Evolutionary conservation across 1,284 basidiomycete species (phyloP).

Genomic region (Apiotrichum veenhuisii): DNA sequence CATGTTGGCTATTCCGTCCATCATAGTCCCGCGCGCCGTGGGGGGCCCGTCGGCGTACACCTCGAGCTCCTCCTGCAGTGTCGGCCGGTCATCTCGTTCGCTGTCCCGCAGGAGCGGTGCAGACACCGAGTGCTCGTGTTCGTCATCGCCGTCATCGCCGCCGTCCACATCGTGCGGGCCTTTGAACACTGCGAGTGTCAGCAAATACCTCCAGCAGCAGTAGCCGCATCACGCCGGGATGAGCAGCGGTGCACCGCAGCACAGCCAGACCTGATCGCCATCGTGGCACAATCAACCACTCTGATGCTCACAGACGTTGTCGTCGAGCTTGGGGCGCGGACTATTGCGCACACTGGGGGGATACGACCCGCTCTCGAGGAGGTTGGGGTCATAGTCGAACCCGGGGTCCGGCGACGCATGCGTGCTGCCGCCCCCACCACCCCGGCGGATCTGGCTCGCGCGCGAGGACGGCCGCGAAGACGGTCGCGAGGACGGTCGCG

Average conservation of each 20-base stretch:
- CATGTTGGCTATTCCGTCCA: constrained; percentile 52
- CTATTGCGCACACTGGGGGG: neutral
- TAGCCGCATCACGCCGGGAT: no score
- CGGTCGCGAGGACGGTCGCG: no score
- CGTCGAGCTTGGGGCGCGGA: neutral
- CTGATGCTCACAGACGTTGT: constrained; percentile 5
- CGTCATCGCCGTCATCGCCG: constrained; percentile 20
- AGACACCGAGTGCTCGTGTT: constrained; percentile 27
- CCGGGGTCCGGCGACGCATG: neutral
- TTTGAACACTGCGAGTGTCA: constrained; percentile 29
- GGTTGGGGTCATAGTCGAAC: neutral
- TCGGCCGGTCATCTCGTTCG: constrained; percentile 2
- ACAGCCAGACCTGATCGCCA: neutral
- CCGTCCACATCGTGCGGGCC: constrained; percentile 24
- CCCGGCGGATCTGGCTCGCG: neutral
- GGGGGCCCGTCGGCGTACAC: constrained; percentile 31
- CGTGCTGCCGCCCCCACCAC: neutral
- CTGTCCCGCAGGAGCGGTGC: constrained; percentile 22
- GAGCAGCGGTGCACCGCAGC: no score
- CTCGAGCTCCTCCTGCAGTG: constrained; percentile 22
- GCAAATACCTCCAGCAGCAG: neutral
- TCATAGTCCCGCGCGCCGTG: constrained; percentile 35
- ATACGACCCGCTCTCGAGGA: neutral
- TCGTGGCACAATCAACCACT: neutral
- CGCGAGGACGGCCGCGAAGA: neutral